Conservation (phyloP, 257 asterid species). For the Mentha longifolia region DNA sequence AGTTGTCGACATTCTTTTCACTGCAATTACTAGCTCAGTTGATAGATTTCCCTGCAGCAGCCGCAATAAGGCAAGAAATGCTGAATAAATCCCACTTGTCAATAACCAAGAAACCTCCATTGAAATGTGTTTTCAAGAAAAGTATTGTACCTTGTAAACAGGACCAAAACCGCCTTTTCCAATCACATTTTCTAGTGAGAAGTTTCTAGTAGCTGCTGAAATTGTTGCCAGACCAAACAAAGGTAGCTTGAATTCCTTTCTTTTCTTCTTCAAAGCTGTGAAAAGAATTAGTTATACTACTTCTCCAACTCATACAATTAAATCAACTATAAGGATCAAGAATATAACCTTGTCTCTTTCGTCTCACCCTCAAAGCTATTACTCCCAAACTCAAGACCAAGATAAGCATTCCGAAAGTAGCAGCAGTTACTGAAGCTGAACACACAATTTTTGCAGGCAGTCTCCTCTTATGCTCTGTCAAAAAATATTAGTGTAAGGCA, state of each 20-base stretch:
- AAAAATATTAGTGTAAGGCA: too few relatives aligned
- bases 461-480: background rate
- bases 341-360: background rate
- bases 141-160: background rate
- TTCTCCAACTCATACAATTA: too few relatives aligned
- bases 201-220: background rate
- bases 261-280: background rate
- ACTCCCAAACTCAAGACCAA: background rate
- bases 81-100: too few relatives aligned
- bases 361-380: background rate
- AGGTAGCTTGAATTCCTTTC: background rate
- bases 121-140: too few relatives aligned
- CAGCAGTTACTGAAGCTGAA: background rate
- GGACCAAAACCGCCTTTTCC: constrained; percentile 20
- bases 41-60: constrained; percentile 22
- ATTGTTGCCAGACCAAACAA: background rate
- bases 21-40: constrained; percentile 16
- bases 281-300: too few relatives aligned
- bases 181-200: background rate
- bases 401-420: background rate
- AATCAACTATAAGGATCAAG: too few relatives aligned
- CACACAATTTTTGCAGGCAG: background rate
- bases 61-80: background rate
- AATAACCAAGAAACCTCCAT: background rate
- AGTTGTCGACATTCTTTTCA: constrained; percentile 28